Evolutionary conservation across 495 filamentous ascomycete species (phyloP), one percentile per base, ranked within the genome.

Genomic region (Glarea lozoyensis): DNA sequence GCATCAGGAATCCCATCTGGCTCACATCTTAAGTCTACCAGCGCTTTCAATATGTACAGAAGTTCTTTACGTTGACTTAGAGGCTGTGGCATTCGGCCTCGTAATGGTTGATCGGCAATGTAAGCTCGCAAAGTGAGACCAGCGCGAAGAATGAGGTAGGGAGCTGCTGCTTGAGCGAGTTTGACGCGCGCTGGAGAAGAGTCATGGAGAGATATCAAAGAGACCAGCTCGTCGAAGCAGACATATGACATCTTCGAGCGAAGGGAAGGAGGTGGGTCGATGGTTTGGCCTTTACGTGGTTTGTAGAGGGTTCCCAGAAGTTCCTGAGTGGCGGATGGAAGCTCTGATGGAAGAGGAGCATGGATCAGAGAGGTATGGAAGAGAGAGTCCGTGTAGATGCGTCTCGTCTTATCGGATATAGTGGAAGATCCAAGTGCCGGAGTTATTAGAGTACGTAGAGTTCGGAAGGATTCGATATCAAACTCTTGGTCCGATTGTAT

Each of bases 51-150:
- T 20, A 92, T 69, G 44, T 86, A 79, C 1, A 84, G 58, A 37
- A 98, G 62, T 51, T 92, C 88, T 50, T 73, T 77, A 30, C 86
- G 76, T 52, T 95, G 86, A 0, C 76, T 77, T 11, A 82, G 71
- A 3, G 92, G 92, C 59, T 93, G 87, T 22, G 92, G 92, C 82
- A 92, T 89, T n/a, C 79, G 68, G 0, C 92, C 93, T 12, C 92
- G 72, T 10, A 98, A 67, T 12, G 92, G 92, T 54, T 96, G 92
- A 60, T 98, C 92, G 4, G 88, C 83, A 34, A 90, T 81, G 54
- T 94, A 96, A 2, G 79, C 68, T 37, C 86, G 78, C 21, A 98
- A 60, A 1, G 86, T 78, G 6, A 94, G 66, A 1, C 84, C 87
- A 18, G 78, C 78, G 4, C 92, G 80, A 3, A 94, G 69, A 37